A percentile compares a stretch with the other conserved stretches of the same genome.
Evolutionary conservation across 2,329 filamentous ascomycete genomes (phyloP).

Genomic region (Decorospora gaudefroyi): DNA sequence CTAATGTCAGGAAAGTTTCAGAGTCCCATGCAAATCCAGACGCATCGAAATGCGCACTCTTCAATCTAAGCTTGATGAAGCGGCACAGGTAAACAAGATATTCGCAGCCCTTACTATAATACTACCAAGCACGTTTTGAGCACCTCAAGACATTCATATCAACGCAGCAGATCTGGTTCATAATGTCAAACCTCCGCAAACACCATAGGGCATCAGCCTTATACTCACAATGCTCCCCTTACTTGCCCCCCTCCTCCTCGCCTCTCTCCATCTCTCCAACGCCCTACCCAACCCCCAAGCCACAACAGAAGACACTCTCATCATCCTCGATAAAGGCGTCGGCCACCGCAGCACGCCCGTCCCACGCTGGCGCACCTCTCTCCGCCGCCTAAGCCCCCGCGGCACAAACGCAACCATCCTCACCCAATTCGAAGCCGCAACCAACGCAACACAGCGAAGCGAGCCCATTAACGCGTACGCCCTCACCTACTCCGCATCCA

Average conservation of each 20-base stretch:
- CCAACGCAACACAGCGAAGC: background rate
- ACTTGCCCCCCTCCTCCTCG: slow-evolving; percentile 1
- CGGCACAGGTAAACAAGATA: too few species aligned
- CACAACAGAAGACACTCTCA: background rate
- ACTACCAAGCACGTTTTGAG: too few species aligned
- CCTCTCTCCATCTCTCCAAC: background rate
- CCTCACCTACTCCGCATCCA: slow-evolving; percentile 14
- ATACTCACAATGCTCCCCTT: slow-evolving; percentile 7
- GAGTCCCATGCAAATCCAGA: too few species aligned
- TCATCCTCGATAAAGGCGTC: slow-evolving; percentile 21
- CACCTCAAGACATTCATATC: too few species aligned
- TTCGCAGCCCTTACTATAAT: too few species aligned
- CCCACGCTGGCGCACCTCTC: slow-evolving; percentile 18
- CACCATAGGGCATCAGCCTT: too few species aligned
- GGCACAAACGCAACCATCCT: slow-evolving; percentile 16
- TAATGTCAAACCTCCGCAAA: too few species aligned
- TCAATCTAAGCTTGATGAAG: too few species aligned
- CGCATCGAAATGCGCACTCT: too few species aligned
- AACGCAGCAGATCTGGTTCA: too few species aligned
- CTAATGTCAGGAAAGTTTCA: too few species aligned
- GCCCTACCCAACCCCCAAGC: slow-evolving; percentile 3
- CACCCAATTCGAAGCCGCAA: slow-evolving; percentile 10
- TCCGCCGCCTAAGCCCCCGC: slow-evolving; percentile 13
- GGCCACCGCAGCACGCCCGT: slow-evolving; percentile 19
- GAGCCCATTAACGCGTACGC: slow-evolving; percentile 9